Conservation (phyloP, 2,329 filamentous ascomycete species). For the Talaromyces atroroseus region DNA sequence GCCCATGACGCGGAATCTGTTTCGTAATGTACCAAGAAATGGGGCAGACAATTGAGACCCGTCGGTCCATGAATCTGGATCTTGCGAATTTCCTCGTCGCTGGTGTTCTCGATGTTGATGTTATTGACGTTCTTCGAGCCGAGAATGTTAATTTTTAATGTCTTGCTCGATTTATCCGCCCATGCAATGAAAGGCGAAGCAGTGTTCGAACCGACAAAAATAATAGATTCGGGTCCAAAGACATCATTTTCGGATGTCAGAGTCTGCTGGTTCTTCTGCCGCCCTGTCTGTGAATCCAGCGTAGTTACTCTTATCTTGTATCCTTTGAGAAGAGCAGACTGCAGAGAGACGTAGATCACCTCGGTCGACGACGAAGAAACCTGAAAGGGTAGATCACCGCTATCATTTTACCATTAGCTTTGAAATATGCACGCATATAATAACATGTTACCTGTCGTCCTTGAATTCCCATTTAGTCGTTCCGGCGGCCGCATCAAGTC, state of each 20-base stretch:
- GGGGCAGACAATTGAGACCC: slow-evolving; percentile 63
- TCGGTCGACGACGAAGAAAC: slow-evolving; percentile 63
- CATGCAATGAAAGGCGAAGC: slow-evolving; percentile 40
- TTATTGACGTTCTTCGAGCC: slow-evolving; percentile 37
- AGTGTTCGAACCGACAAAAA: slow-evolving; percentile 37
- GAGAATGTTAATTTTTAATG: slow-evolving; percentile 42
- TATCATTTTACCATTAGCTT: slow-evolving; percentile 28
- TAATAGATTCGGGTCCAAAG: slow-evolving; percentile 32
- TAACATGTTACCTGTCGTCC: slow-evolving; percentile 48
- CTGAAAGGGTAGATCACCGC: slow-evolving; percentile 68
- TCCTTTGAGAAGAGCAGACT: slow-evolving; percentile 59
- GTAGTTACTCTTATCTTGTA: slow-evolving; percentile 71
- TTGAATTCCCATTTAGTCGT: slow-evolving; percentile 72
- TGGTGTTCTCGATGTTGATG: slow-evolving; percentile 35
- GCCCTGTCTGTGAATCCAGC: slow-evolving; percentile 68
- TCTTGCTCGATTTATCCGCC: slow-evolving; percentile 40
- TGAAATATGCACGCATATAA: neutral
- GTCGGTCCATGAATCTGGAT: slow-evolving; percentile 68
- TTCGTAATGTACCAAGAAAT: slow-evolving; percentile 80
- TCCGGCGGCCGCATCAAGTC: slow-evolving; percentile 68
- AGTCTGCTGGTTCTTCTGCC: slow-evolving; percentile 63
- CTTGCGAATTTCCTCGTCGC: slow-evolving; percentile 46
- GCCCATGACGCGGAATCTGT: slow-evolving; percentile 69
- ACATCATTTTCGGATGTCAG: slow-evolving; percentile 72
- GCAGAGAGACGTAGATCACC: slow-evolving; percentile 71